Evolutionary conservation across 805 yeast genomes (phyloP).

Genomic region (Cyberlindnera amylophila): DNA sequence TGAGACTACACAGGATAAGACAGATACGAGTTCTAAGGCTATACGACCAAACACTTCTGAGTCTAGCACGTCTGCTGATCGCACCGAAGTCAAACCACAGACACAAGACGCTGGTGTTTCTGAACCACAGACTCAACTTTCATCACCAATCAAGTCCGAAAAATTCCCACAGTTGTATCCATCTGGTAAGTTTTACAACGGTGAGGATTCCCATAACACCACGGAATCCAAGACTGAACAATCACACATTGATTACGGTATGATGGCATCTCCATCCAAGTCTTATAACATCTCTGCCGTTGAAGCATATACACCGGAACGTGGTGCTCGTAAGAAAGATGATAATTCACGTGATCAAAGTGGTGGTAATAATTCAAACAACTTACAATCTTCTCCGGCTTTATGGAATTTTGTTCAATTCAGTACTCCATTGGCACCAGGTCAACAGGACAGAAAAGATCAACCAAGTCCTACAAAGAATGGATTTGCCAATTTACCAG

Average conservation of each 20-base stretch:
- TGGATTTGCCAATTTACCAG: conserved; percentile 16
- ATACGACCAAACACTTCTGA: conserved; percentile 19
- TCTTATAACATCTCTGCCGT: conserved; percentile 46
- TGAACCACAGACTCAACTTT: conserved; percentile 12
- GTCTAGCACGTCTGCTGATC: conserved; percentile 18
- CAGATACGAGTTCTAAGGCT: not conserved
- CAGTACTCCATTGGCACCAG: conserved; percentile 37
- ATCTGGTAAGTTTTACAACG: conserved; percentile 6
- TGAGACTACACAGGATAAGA: conserved; percentile 1
- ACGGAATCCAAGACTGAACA: conserved; percentile 14
- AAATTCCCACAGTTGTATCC: conserved; percentile 4
- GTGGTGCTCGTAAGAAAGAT: conserved; percentile 37
- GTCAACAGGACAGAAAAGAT: conserved; percentile 14
- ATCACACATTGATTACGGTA: conserved; percentile 22
- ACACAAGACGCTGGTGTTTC: conserved; percentile 6
- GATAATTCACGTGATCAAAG: conserved; percentile 10
- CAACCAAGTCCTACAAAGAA: conserved; percentile 22
- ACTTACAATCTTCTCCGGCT: conserved; percentile 65
- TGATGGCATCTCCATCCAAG: conserved; percentile 35
- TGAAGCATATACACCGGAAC: conserved; percentile 64
- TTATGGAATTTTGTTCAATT: conserved; percentile 91
- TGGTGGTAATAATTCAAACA: conserved; percentile 16
- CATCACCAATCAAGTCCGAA: conserved; percentile 19
- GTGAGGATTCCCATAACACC: conserved; percentile 12
- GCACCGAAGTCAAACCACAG: conserved; percentile 19